These are phyloP conservation scores for Tetrapisispora namnaoensis DNA, from an alignment of 805 yeast species.

Conservation along the genomic window DNA sequence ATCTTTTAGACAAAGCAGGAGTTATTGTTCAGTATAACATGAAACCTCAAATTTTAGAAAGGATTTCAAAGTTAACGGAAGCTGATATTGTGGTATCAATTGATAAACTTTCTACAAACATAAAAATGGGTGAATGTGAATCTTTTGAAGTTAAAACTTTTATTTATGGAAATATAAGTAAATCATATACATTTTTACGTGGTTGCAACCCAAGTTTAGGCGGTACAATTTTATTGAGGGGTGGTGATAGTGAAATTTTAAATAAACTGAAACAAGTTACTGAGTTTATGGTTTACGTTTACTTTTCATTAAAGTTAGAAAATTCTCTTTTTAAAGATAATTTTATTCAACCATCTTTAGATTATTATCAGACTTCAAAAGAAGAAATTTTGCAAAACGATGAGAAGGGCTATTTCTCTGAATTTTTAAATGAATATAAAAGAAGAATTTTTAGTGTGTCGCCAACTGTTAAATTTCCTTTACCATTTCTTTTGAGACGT, in stretches of 20 bases:
- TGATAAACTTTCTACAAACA: slow-evolving; percentile 66
- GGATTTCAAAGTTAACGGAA: slow-evolving; percentile 67
- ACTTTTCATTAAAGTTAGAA: slow-evolving; percentile 74
- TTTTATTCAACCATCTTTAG: slow-evolving; percentile 42
- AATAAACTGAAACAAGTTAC: slow-evolving; percentile 65
- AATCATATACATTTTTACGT: slow-evolving; percentile 67
- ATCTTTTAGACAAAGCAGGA: slow-evolving; percentile 59
- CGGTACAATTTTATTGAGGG: slow-evolving; percentile 79
- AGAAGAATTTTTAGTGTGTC: slow-evolving; percentile 66
- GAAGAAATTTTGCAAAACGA: slow-evolving; percentile 10
- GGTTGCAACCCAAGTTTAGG: slow-evolving; percentile 73
- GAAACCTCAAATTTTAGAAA: slow-evolving; percentile 70
- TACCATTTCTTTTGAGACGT: slow-evolving; percentile 52
- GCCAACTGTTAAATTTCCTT: slow-evolving; percentile 67
- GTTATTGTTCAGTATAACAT: slow-evolving; percentile 74
- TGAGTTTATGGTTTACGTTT: slow-evolving; percentile 69
- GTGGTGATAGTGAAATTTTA: slow-evolving; percentile 53
- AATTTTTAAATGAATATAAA: slow-evolving; percentile 33
- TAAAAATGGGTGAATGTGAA: slow-evolving; percentile 68
- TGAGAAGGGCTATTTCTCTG: slow-evolving; percentile 28
- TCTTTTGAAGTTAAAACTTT: slow-evolving; percentile 62
- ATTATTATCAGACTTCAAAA: slow-evolving; percentile 24
- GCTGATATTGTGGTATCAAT: slow-evolving; percentile 82
- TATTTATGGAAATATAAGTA: slow-evolving; percentile 43
- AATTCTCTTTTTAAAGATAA: slow-evolving; percentile 63